Base-by-base conservation (phyloP, 1,284 basidiomycete species). In the Pterula multifida region DNA sequence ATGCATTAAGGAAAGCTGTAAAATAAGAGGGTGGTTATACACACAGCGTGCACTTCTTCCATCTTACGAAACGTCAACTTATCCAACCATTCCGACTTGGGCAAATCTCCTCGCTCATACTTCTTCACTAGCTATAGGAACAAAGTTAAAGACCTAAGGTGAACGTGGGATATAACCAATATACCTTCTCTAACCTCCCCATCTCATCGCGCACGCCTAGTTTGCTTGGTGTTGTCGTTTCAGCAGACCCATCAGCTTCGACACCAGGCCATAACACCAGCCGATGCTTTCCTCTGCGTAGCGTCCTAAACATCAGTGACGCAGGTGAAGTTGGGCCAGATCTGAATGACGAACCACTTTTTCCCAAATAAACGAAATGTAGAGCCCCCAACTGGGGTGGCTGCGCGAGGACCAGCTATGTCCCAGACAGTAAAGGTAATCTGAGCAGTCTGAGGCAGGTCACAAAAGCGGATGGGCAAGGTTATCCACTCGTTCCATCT, bases 401-500 rank as follows among this genome's bases (percentile, higher is more conserved):
- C 80, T 48, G 73, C 72, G 22, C 84, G 74, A 39, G 90, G 81
- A 0, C 87, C 85, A 36, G 81, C 84, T 50, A 94, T 90, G 61
- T 98, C 93, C 84, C 92, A 96, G 19, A 98, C 83, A 1, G 95
- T 98, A 61, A 98, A 90, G 0, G 88, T 85, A 50, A 98, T 75
- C 58, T 96, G 93, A 0, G 93, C 83, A 58, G 73, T 85, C 26
- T 92, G 68, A 0, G 93, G 91, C 3, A 98, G 73, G 58, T 96
- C 92, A 49, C 90, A 88, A 55, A 96, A 95, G 39, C 83, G 83
- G 59, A 95, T 87, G 0, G 94, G 93, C 2, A 98, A 68, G 0
- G 87, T 84, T 45, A 98, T 81, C 77, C 86, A 89, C 68, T 97
- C 90, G 60, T 95, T 95, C 95, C 95, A 98, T 36, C 90, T 93